A percentile compares a stretch with the other conserved stretches of the same genome.
Conservation (phyloP, 1,284 basidiomycete genomes). For the Phlebopus sp. region DNA sequence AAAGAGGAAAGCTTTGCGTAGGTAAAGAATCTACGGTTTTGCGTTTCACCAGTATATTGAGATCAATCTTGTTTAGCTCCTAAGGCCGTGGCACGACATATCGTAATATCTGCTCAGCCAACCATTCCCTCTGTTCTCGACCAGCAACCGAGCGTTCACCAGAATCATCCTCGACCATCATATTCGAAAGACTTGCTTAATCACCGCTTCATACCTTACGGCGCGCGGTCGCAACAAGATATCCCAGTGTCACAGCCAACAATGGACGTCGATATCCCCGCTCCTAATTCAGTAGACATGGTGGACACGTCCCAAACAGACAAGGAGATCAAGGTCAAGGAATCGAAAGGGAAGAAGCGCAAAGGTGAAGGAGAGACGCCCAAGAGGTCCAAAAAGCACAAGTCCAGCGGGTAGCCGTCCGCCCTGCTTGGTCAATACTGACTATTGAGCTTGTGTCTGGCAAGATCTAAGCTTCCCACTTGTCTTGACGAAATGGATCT, state of each 20-base stretch:
- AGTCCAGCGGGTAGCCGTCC: conserved; percentile 11
- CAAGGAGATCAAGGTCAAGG: conserved; percentile 21
- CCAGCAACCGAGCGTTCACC: conserved; percentile 28
- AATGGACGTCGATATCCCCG: conserved; percentile 19
- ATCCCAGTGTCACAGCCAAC: conserved; percentile 7
- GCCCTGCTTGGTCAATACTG: neutral
- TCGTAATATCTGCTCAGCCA: conserved; percentile 55
- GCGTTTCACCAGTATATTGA: neutral
- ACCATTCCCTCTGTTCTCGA: conserved; percentile 35
- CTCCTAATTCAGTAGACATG: conserved; percentile 1
- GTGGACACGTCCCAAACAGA: neutral
- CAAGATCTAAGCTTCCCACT: neutral
- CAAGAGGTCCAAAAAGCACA: conserved; percentile 45
- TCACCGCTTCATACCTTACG: conserved; percentile 63
- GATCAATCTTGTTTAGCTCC: conserved; percentile 42
- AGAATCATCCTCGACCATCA: conserved; percentile 54
- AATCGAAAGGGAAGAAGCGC: conserved; percentile 44
- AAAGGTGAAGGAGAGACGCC: conserved; percentile 38
- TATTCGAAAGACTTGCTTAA: conserved; percentile 61
- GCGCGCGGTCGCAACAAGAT: conserved; percentile 39
- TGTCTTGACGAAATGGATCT: neutral
- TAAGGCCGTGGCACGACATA: conserved; percentile 52
- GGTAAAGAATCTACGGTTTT: conserved; percentile 38
- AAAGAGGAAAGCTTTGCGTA: conserved; percentile 55
- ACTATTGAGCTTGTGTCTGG: too few species aligned